Evolutionary conservation across 1,284 basidiomycete genomes (phyloP), one percentile per base, ranked within the genome.

Genomic region (Ustilago curta): DNA sequence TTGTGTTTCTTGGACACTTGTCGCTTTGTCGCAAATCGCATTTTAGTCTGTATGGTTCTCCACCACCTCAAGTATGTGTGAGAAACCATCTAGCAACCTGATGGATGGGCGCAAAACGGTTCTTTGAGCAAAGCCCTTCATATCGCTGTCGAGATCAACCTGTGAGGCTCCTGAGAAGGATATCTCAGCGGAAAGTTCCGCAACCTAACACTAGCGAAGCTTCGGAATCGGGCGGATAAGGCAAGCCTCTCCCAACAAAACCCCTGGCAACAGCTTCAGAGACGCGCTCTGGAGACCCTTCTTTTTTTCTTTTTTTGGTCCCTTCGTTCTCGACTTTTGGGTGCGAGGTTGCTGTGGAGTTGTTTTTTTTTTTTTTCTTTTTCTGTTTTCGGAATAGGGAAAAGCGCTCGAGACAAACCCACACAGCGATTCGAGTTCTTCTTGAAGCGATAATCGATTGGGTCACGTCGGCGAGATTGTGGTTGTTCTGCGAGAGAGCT

Each of bases 391-490:
- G 56, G 61, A 57, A 51, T 52, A 48, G 68, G 58, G 31, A 64
- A 39, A 59, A 54, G 54, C 23, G 57, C 45, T 37, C 45, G 51
- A 31, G n/a, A 50, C 59, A 29, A n/a, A n/a, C n/a, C 31, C 23
- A 44, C 35, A 37, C 12, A 35, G 19, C 19, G 40, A 53, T 29
- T 53, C 18, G 42, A 59, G 37, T 67, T 60, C 64, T 67, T 67
- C 58, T 57, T 16, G 45, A 43, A 35, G 32, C 50, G 51, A 56
- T 56, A 52, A 70, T 70, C 61, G 68, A 70, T 70, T 64, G 23
- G 49, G 19, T n/a, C 12, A 44, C 31, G 39, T 62, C 59, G 66
- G 59, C 31, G 55, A 68, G 62, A 54, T 62, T 39, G n/a, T n/a
- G n/a, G n/a, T n/a, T n/a, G 14, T 35, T 53, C 32, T 43, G 42